phyloP scores from a whole-genome alignment of 768 basidiomycete genomes.

The Cystoderma amianthinum region DNA sequence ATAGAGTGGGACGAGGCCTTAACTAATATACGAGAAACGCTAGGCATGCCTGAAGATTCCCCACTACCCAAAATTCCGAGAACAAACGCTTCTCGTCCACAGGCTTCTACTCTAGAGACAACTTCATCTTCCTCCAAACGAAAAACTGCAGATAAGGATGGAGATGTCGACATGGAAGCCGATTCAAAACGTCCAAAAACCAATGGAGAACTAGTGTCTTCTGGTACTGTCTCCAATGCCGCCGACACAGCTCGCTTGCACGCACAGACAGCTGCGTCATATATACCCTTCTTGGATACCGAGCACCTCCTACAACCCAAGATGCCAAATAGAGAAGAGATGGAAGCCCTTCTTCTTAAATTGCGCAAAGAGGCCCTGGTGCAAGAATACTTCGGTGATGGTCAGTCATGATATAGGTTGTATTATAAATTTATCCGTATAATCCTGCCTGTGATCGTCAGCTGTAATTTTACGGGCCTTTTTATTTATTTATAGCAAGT shows the following conservation, averaged over 20 bases:
- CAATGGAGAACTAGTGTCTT: constrained; percentile 13
- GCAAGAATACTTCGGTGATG: constrained; percentile 60
- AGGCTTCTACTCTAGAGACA: constrained; percentile 9
- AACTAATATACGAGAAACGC: constrained; percentile 41
- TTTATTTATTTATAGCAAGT: constrained; percentile 14
- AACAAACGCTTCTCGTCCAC: constrained; percentile 14
- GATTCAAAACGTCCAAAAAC: constrained; percentile 22
- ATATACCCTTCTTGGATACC: constrained; percentile 69
- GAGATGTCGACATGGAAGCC: constrained; percentile 29
- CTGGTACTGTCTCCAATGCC: constrained; percentile 12
- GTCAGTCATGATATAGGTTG: constrained; percentile 6
- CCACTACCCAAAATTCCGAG: constrained; percentile 47
- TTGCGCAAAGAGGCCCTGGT: constrained; percentile 77
- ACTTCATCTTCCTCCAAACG: constrained; percentile 34
- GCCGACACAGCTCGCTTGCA: constrained; percentile 20
- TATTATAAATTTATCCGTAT: no score
- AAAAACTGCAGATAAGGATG: constrained; percentile 43
- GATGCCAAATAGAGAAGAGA: constrained; percentile 69
- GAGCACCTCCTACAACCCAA: constrained; percentile 71
- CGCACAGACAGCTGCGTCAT: constrained; percentile 57
- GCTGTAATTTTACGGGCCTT: no score
- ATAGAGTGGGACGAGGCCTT: constrained; percentile 66
- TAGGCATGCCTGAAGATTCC: constrained; percentile 45
- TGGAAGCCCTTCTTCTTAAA: constrained; percentile 69
- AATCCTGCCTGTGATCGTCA: no score